Evolutionary conservation across 1,284 basidiomycete species (phyloP).

Genomic region (Cystobasidiaceae sp.): DNA sequence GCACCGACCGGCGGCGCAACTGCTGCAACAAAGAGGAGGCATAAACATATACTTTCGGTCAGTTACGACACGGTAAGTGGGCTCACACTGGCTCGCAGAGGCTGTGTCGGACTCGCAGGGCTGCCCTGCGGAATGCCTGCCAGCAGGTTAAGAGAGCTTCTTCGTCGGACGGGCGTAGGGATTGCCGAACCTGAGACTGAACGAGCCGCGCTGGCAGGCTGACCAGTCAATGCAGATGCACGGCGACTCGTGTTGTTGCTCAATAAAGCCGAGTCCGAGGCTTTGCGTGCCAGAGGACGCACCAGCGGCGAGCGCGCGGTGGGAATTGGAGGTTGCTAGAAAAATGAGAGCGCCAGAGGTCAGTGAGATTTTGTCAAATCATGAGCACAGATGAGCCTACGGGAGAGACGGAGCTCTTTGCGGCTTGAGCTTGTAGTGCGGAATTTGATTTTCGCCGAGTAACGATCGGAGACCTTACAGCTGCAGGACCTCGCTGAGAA

Average conservation of each 20-base stretch:
- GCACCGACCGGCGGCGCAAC: too few relatives aligned
- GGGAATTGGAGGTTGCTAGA: neutral
- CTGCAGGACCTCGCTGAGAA: neutral
- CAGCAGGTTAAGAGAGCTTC: neutral
- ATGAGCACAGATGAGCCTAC: neutral
- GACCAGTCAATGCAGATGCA: neutral
- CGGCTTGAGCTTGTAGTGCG: slow-evolving; percentile 11
- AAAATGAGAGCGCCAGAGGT: neutral
- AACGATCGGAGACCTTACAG: slow-evolving; percentile 11
- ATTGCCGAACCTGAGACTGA: slow-evolving; percentile 10
- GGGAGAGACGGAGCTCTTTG: neutral
- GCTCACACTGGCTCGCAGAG: slow-evolving; percentile 14
- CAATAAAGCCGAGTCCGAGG: neutral
- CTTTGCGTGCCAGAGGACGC: slow-evolving; percentile 2
- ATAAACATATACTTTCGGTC: neutral
- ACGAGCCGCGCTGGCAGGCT: neutral
- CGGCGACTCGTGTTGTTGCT: too few relatives aligned
- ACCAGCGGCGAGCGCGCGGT: neutral
- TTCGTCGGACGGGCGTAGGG: slow-evolving; percentile 2
- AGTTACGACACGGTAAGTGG: neutral
- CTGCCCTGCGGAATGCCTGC: neutral
- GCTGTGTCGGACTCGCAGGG: slow-evolving; percentile 7
- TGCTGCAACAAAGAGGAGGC: too few relatives aligned
- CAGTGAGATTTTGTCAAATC: neutral
- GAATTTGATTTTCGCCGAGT: slow-evolving; percentile 16